Conservation (phyloP, 139 green algal genomes). For the Zygnema circumcarinatum region DNA sequence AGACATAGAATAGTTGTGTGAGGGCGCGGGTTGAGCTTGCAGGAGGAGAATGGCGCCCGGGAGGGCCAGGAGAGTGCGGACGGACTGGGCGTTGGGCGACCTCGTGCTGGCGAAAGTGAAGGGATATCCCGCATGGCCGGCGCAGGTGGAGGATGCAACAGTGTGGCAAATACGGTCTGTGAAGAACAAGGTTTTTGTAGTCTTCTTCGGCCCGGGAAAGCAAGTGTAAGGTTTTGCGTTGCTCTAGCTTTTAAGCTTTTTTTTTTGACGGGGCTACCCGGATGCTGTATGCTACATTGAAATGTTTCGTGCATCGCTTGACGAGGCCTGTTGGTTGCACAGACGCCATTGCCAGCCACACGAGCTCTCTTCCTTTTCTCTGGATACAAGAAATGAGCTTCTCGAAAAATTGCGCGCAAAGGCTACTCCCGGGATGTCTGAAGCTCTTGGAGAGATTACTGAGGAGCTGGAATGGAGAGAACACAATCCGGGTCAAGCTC, state of each 20-base stretch:
- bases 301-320: no score
- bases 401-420: not conserved
- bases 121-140: conserved; percentile 31
- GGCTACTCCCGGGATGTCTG: not conserved
- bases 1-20: no score
- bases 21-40: not conserved
- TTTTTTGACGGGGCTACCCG: no score
- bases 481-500: not conserved
- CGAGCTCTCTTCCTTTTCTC: not conserved
- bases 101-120: conserved; percentile 36
- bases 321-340: not conserved
- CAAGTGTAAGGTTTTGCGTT: not conserved
- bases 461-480: not conserved
- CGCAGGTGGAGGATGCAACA: not conserved
- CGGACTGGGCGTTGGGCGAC: not conserved
- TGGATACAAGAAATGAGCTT: not conserved
- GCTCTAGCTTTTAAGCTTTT: not conserved
- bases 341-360: not conserved
- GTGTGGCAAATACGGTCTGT: not conserved
- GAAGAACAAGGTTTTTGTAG: not conserved
- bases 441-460: not conserved
- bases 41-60: not conserved
- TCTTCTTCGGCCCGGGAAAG: not conserved
- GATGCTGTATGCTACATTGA: no score
- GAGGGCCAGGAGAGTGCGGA: not conserved